Evolutionary conservation across 371 early-diverging fungal genomes (phyloP).

Genomic region (Circinella minor): DNA sequence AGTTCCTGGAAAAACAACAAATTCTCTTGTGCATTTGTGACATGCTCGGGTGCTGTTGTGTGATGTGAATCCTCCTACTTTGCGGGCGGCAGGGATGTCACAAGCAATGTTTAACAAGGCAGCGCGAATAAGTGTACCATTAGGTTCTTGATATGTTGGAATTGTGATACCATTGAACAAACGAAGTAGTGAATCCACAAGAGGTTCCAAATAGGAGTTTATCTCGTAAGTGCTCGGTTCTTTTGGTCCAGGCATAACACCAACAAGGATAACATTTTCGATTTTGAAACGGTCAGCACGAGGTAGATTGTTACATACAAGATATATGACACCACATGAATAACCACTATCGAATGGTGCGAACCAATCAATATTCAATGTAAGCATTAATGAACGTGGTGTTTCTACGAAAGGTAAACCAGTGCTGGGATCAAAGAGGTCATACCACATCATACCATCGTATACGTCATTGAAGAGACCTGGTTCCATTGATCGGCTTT

Average conservation of each 20-base stretch:
- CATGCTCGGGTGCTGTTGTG: constrained; percentile 10
- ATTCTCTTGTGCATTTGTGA: constrained; percentile 8
- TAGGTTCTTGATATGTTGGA: not conserved
- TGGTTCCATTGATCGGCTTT: not conserved
- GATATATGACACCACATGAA: constrained; percentile 17
- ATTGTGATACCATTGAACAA: constrained; percentile 17
- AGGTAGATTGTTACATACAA: constrained; percentile 21
- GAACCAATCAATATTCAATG: constrained; percentile 24
- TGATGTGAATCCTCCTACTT: constrained; percentile 18
- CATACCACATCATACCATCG: constrained; percentile 5
- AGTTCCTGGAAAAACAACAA: not conserved
- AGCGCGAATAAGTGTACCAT: constrained; percentile 8
- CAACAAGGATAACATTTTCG: constrained; percentile 20
- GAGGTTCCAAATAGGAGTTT: constrained; percentile 18
- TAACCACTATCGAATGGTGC: constrained; percentile 3
- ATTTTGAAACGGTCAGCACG: constrained; percentile 1
- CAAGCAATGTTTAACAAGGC: constrained; percentile 15
- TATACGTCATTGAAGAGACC: not conserved
- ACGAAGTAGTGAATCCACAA: constrained; percentile 14
- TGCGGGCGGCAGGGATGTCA: constrained; percentile 18
- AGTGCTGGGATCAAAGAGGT: not conserved
- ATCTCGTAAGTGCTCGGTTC: constrained; percentile 16
- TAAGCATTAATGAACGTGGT: constrained; percentile 9
- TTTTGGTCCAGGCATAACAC: constrained; percentile 21
- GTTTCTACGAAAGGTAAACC: not conserved